Percentiles rank a stretch among this genome's conserved stretches.
phyloP scores from a whole-genome alignment of 2,329 filamentous ascomycete genomes.

The Fusarium sp. region DNA sequence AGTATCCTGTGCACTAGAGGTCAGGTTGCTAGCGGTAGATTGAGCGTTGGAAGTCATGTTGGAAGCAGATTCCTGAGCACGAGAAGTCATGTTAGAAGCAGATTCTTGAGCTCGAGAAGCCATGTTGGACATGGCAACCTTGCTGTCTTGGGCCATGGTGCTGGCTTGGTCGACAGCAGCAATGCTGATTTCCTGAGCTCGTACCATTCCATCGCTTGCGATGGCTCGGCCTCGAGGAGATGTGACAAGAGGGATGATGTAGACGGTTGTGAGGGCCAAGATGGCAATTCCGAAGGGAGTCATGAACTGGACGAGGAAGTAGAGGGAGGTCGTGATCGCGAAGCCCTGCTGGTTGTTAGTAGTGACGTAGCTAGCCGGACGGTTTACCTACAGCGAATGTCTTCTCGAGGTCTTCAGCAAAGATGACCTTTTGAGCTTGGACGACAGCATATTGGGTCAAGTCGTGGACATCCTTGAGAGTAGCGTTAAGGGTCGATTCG shows the following conservation, averaged over 20 bases:
- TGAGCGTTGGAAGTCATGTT: constrained; percentile 29
- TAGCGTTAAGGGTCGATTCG: constrained; percentile 37
- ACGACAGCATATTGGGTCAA: constrained; percentile 32
- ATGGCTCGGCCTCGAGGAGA: constrained; percentile 27
- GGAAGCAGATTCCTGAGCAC: constrained; percentile 11
- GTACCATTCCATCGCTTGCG: constrained; percentile 17
- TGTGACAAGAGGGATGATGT: constrained; percentile 30
- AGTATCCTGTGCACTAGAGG: constrained; percentile 23
- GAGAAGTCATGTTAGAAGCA: constrained; percentile 19
- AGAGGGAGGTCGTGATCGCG: constrained; percentile 1
- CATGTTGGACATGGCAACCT: constrained; percentile 19
- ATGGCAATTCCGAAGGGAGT: constrained; percentile 31
- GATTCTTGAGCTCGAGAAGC: constrained; percentile 25
- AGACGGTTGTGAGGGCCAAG: constrained; percentile 24
- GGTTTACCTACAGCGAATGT: constrained; percentile 26
- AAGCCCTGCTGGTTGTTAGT: constrained; percentile 24
- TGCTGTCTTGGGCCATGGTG: constrained; percentile 23
- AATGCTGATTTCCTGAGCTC: constrained; percentile 25
- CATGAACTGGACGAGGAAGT: constrained; percentile 31
- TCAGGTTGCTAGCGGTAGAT: constrained; percentile 1
- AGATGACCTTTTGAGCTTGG: constrained; percentile 27
- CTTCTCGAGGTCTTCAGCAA: constrained; percentile 27
- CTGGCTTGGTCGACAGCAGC: constrained; percentile 28
- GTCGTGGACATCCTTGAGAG: constrained; percentile 36
- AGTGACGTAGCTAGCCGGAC: accelerated